These are phyloP conservation scores for Groenewaldozyma auringiensis DNA, from an alignment of 1,139 yeast species.

Conservation along the genomic window DNA sequence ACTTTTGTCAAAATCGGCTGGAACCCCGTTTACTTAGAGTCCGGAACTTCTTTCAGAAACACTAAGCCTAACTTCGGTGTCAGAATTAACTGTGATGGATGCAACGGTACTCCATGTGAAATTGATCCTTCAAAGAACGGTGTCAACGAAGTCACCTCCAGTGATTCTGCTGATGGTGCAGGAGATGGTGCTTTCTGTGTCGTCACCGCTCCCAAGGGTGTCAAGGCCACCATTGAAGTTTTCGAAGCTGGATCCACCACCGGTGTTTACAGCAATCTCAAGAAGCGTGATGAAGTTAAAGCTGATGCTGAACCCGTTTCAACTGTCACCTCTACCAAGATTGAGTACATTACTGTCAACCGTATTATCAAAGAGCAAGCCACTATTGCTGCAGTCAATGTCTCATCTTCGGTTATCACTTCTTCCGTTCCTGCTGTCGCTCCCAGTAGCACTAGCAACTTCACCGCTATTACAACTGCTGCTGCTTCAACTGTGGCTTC, in stretches of 20 bases:
- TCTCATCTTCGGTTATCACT: background rate
- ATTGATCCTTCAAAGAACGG: slow-evolving; percentile 63
- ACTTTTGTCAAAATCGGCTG: slow-evolving; percentile 82
- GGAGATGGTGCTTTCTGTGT: slow-evolving; percentile 76
- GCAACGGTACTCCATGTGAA: slow-evolving; percentile 70
- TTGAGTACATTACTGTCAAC: background rate
- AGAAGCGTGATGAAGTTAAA: background rate
- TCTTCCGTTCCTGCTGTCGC: background rate
- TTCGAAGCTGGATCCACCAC: slow-evolving; percentile 34
- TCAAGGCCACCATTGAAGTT: slow-evolving; percentile 66
- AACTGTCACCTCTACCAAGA: background rate
- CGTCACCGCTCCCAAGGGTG: slow-evolving; percentile 60
- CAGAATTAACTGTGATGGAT: slow-evolving; percentile 64
- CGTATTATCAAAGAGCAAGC: slow-evolving; percentile 5
- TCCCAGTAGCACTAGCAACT: background rate
- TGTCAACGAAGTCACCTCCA: slow-evolving; percentile 44
- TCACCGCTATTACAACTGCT: background rate
- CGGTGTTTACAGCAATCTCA: slow-evolving; percentile 2
- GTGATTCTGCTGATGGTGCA: slow-evolving; percentile 38
- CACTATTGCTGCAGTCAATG: slow-evolving; percentile 7
- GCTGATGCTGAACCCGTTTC: slow-evolving; percentile 1
- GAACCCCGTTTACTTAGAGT: slow-evolving; percentile 77
- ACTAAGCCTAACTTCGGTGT: slow-evolving; percentile 62
- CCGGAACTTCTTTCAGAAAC: slow-evolving; percentile 43
- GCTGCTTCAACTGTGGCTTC: background rate